Conservation (phyloP, 1,139 yeast genomes). For the Yamadazyma triangularis region DNA sequence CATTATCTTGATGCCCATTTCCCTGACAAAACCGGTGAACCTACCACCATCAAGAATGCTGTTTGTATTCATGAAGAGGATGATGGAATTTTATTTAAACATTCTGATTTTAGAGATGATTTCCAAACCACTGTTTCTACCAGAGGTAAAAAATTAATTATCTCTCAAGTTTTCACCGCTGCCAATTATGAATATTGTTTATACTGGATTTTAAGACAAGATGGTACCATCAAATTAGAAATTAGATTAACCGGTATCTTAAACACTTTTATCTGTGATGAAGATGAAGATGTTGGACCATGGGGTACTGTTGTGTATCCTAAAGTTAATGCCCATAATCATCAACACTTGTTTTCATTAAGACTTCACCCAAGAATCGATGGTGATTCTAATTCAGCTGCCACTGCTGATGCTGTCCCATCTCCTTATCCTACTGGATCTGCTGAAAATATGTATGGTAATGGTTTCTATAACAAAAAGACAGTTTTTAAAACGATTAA, state of each 20-base stretch:
- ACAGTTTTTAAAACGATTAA: conserved; percentile 62
- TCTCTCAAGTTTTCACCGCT: conserved; percentile 80
- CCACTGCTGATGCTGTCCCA: conserved; percentile 59
- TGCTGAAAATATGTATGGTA: conserved; percentile 67
- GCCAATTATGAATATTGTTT: conserved; percentile 82
- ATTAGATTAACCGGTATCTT: conserved; percentile 77
- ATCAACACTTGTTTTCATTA: conserved; percentile 78
- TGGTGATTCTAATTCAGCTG: conserved; percentile 74
- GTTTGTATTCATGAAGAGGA: conserved; percentile 84
- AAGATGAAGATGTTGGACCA: conserved; percentile 62
- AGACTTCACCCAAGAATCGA: conserved; percentile 78
- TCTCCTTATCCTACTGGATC: conserved; percentile 61
- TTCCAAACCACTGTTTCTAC: conserved; percentile 72
- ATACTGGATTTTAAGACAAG: conserved; percentile 80
- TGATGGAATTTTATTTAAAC: conserved; percentile 73
- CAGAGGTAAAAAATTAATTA: conserved; percentile 67
- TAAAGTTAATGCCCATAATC: conserved; percentile 78
- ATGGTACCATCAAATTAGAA: conserved; percentile 76
- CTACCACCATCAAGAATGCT: conserved; percentile 69
- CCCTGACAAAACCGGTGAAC: conserved; percentile 61
- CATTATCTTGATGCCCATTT: conserved; percentile 77
- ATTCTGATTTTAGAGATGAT: conserved; percentile 78
- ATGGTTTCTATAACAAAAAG: conserved; percentile 62
- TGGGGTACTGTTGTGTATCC: conserved; percentile 84
- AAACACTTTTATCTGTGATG: conserved; percentile 62